Evolutionary conservation across 371 early-diverging fungal species (phyloP).

Genomic region (Capniomyces stellatus): DNA sequence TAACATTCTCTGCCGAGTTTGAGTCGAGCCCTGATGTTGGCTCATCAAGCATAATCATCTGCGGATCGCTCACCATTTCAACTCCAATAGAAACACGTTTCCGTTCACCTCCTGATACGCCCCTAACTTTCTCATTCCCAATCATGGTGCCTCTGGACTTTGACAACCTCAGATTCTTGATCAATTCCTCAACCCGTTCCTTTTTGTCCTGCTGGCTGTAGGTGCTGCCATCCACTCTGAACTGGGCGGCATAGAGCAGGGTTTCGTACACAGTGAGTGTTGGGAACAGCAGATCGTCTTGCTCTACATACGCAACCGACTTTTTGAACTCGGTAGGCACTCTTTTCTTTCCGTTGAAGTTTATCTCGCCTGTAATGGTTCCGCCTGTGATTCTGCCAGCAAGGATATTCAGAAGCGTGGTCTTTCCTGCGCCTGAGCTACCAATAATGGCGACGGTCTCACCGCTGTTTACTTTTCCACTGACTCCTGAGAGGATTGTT

Average conservation of each 20-base stretch:
- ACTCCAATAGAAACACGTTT: conserved; percentile 76
- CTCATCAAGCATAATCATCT: conserved; percentile 67
- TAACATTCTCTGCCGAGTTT: conserved; percentile 52
- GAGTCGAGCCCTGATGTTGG: conserved; percentile 82
- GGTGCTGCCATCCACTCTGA: conserved; percentile 34
- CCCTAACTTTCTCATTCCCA: conserved; percentile 64
- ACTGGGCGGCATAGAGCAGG: conserved; percentile 52
- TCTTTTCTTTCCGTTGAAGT: conserved; percentile 36
- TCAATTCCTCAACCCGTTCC: conserved; percentile 49
- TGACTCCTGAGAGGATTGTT: conserved; percentile 10
- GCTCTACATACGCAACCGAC: conserved; percentile 62
- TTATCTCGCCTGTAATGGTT: conserved; percentile 34
- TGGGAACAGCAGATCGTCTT: conserved; percentile 67
- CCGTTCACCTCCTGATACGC: conserved; percentile 70
- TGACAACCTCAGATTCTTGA: conserved; percentile 56
- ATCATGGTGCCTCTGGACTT: conserved; percentile 62
- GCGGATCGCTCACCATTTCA: conserved; percentile 57
- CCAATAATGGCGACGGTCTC: conserved; percentile 22
- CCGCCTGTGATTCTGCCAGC: conserved; percentile 47
- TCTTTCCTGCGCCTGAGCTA: conserved; percentile 44
- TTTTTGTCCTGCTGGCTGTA: conserved; percentile 21
- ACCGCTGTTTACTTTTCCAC: conserved; percentile 19
- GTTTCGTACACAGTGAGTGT: conserved; percentile 72
- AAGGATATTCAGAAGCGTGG: conserved; percentile 50
- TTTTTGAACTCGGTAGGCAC: conserved; percentile 34